These are phyloP conservation scores for Colletotrichum siamense DNA, from an alignment of 2,329 filamentous ascomycete genomes.

Conservation along the genomic window DNA sequence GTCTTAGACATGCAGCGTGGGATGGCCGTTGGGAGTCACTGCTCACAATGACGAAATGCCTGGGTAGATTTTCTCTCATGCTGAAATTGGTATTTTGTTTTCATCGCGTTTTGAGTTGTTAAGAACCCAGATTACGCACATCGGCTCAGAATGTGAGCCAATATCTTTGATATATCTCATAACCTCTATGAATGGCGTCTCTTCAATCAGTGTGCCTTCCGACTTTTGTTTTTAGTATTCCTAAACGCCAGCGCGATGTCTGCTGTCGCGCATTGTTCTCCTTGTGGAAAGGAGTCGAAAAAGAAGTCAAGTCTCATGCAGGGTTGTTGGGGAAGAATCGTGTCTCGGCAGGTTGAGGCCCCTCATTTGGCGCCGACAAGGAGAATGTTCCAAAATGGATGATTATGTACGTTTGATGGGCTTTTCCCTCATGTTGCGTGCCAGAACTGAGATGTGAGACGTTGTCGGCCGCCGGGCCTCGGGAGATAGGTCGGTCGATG, in stretches of 20 bases:
- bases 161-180: background rate
- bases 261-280: background rate
- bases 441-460: background rate
- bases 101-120: background rate
- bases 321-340: background rate
- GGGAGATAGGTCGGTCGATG: background rate
- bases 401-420: background rate
- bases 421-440: background rate
- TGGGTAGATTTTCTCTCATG: background rate
- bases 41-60: background rate
- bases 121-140: background rate
- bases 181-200: background rate
- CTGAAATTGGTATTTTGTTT: background rate
- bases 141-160: background rate
- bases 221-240: conserved; percentile 1
- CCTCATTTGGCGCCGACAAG: background rate
- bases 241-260: conserved; percentile 14
- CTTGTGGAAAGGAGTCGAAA: background rate
- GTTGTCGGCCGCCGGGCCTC: background rate
- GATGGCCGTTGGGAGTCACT: background rate
- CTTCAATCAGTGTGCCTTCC: conserved; percentile 13
- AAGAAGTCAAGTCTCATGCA: background rate
- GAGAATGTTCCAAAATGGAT: background rate
- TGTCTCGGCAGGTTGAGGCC: background rate
- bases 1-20: background rate